Base-by-base conservation (phyloP, 2,329 filamentous ascomycete genomes). In the Gaeumannomyces sp. region DNA sequence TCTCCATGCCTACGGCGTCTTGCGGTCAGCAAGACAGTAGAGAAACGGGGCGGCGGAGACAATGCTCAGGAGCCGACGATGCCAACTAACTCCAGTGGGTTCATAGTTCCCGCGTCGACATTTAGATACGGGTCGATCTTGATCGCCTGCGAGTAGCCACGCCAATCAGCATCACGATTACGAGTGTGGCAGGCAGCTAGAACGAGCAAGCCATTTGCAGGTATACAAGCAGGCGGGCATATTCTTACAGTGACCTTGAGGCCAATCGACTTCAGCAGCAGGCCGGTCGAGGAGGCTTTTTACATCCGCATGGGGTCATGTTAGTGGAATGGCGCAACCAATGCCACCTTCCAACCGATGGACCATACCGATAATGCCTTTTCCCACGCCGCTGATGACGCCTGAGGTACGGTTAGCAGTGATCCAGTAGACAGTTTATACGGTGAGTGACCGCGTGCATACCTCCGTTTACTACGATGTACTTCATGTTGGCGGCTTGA, bases 191-290 rank as follows among this genome's bases (percentile, higher is more conserved):
- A 56, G 7, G n/a, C 50, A 22, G 61, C 38, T 59, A 57, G 57
- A 45, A 35, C 45, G 19, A 25, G 33, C 25, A 33, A 58, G 27
- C n/a, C 33, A 62, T 28, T 27, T 3, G 6, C n/a, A 56, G 22
- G 27, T 31, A 10, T 27, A 67, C 66, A 90, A 89, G 61, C 84
- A 87, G 65, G 88, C 88, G n/a, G 89, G 31, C 11, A 25, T 25
- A 5, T 62, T 68, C 70, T 82, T 83, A 80, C 86, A 69, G 79
- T 83, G 65, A 92, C 89, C 79, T 90, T 92, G 66, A 94, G 81
- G 61, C 91, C 92, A 69, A 88, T 80, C 14, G 90, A 92, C 82
- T 95, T 94, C 71, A 95, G 85, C 69, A 95, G 80, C 69, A 92
- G 80, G 64, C 89, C 89, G 57, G 70, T 67, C 64, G 68, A 65